phyloP scores from a whole-genome alignment of 1,139 yeast species.

The Insectozyma bohioensis region DNA sequence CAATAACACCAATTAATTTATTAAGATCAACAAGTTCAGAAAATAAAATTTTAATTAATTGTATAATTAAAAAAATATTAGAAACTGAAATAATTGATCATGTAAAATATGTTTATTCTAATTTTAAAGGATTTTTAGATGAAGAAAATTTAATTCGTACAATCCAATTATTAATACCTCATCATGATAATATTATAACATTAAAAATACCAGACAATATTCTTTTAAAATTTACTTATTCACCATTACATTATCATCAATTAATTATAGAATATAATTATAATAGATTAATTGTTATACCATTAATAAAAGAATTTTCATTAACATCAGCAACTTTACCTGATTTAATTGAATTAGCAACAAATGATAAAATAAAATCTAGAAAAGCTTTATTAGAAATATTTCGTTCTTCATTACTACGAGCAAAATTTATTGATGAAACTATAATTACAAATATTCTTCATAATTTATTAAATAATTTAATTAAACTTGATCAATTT shows the following conservation, averaged over 20 bases:
- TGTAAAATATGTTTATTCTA: too few species aligned
- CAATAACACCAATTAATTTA: not conserved
- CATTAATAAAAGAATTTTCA: slow-evolving; percentile 5
- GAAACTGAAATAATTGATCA: too few species aligned
- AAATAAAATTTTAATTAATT: slow-evolving; percentile 3
- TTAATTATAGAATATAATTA: slow-evolving; percentile 1
- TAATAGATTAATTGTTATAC: slow-evolving; percentile 2
- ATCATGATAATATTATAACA: not conserved
- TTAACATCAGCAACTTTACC: not conserved
- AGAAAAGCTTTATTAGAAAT: slow-evolving; percentile 13
- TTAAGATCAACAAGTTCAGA: not conserved
- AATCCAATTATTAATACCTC: not conserved
- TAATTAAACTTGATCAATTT: slow-evolving; percentile 4
- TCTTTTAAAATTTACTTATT: slow-evolving; percentile 1
- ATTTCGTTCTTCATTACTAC: slow-evolving; percentile 11
- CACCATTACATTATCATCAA: slow-evolving; percentile 3
- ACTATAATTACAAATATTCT: slow-evolving; percentile 12
- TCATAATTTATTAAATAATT: slow-evolving; percentile 13
- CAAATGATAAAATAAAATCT: slow-evolving; percentile 1
- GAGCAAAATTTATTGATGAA: slow-evolving; percentile 8
- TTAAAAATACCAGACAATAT: not conserved
- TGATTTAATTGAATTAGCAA: slow-evolving; percentile 2
- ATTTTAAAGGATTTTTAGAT: too few species aligned
- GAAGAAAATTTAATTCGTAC: not conserved
- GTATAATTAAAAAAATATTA: not conserved